Evolutionary conservation across 768 basidiomycete genomes (phyloP).

Genomic region (Xerocomus brunneocitrinus): DNA sequence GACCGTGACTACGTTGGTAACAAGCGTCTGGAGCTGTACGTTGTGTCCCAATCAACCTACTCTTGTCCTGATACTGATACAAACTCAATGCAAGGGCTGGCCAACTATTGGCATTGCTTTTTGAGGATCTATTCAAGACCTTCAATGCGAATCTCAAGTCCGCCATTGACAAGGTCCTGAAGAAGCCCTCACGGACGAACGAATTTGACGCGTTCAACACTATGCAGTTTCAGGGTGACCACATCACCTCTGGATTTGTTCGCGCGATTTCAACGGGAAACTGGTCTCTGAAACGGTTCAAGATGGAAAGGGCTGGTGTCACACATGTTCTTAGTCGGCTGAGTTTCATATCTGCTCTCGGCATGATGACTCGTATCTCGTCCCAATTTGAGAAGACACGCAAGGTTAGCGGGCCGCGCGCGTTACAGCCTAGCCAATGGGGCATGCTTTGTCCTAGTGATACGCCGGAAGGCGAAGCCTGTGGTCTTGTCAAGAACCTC

Average conservation of each 20-base stretch:
- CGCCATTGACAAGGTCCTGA: constrained; percentile 94
- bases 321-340: constrained; percentile 95
- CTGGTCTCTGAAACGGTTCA: constrained; percentile 98
- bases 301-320: constrained; percentile 98
- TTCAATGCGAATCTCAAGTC: constrained; percentile 95
- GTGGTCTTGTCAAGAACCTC: constrained; percentile 96
- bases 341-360: constrained; percentile 94
- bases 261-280: constrained; percentile 98
- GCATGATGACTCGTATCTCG: constrained; percentile 99
- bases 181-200: constrained; percentile 89
- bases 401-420: constrained; percentile 96
- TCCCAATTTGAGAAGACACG: constrained; percentile 99
- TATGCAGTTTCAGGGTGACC: constrained; percentile 94
- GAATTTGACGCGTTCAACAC: constrained; percentile 94
- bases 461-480: constrained; percentile 99
- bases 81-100: constrained; percentile 63
- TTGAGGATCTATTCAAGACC: constrained; percentile 98
- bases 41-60: constrained; percentile 13
- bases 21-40: constrained; percentile 95
- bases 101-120: constrained; percentile 89
- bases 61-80: constrained; percentile 8
- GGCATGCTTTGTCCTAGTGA: constrained; percentile 97
- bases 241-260: constrained; percentile 92
- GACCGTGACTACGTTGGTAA: constrained; percentile 99
- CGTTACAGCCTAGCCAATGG: constrained; percentile 98